phyloP scores from a whole-genome alignment of 2,329 filamentous ascomycete genomes.

The Penicillium italicum region DNA sequence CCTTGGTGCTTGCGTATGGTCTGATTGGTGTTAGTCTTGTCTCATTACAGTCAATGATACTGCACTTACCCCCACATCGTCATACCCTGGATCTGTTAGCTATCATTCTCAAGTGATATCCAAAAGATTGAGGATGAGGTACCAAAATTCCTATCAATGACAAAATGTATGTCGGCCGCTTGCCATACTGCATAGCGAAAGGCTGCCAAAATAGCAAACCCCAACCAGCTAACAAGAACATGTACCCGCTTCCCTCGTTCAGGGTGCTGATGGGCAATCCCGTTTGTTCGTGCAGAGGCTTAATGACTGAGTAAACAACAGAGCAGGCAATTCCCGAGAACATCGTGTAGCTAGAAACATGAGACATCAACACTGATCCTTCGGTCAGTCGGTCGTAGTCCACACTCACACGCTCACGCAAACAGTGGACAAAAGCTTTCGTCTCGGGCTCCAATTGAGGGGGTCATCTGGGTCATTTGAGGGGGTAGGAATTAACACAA shows the following conservation, averaged over 20 bases:
- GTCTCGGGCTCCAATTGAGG: slow-evolving; percentile 45
- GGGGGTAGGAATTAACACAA: slow-evolving; percentile 44
- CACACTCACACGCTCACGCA: slow-evolving; percentile 41
- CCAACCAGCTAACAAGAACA: slow-evolving; percentile 46
- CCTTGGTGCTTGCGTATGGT: slow-evolving; percentile 32
- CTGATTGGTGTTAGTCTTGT: slow-evolving; percentile 14
- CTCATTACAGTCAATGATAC: not conserved
- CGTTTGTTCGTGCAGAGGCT: slow-evolving; percentile 36
- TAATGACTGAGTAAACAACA: slow-evolving; percentile 41
- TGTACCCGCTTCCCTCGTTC: slow-evolving; percentile 40
- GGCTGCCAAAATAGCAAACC: slow-evolving; percentile 48
- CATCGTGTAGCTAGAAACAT: slow-evolving; percentile 34
- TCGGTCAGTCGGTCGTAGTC: not conserved
- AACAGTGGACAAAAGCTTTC: slow-evolving; percentile 43
- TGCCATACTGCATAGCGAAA: slow-evolving; percentile 46
- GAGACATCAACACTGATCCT: not conserved
- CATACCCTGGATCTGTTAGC: slow-evolving; percentile 20
- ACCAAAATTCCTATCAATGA: slow-evolving; percentile 35
- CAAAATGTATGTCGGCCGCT: slow-evolving; percentile 35
- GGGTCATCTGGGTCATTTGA: slow-evolving; percentile 48
- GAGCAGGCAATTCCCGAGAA: slow-evolving; percentile 38
- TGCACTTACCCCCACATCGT: slow-evolving; percentile 34
- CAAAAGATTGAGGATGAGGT: not conserved
- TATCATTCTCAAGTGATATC: not conserved
- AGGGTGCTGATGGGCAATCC: slow-evolving; percentile 35